Evolutionary conservation across 495 filamentous ascomycete genomes (phyloP).

Genomic region (Penicillium steckii): DNA sequence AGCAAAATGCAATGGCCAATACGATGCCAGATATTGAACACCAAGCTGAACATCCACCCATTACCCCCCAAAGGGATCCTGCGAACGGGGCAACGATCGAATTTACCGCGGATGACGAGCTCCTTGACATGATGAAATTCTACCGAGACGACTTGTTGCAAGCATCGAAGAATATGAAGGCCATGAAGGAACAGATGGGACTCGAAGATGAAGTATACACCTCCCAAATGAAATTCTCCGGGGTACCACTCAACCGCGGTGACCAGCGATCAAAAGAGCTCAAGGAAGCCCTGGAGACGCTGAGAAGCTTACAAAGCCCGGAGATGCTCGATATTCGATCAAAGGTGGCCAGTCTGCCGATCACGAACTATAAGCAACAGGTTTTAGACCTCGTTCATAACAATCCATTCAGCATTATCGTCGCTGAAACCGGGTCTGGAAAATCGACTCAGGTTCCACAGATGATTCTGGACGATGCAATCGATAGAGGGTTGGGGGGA

Average conservation of each 20-base stretch:
- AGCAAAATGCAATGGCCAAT: background rate
- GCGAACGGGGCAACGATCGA: background rate
- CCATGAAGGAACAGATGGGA: background rate
- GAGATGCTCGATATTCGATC: constrained; percentile 3
- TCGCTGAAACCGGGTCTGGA: constrained; percentile 57
- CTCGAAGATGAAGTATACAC: background rate
- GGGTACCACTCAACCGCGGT: background rate
- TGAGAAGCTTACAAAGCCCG: constrained; percentile 4
- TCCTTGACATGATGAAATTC: constrained; percentile 9
- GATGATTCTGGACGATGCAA: constrained; percentile 55
- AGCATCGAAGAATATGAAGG: background rate
- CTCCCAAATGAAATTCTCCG: background rate
- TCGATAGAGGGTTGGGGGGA: constrained; percentile 14
- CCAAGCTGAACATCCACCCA: background rate
- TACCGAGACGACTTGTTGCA: background rate
- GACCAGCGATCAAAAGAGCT: constrained; percentile 2
- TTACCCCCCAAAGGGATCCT: background rate
- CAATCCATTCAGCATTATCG: constrained; percentile 52
- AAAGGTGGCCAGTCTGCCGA: constrained; percentile 36
- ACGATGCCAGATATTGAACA: background rate
- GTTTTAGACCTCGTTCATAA: constrained; percentile 49
- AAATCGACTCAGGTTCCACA: constrained; percentile 65
- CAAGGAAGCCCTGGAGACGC: background rate
- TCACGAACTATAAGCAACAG: constrained; percentile 42
- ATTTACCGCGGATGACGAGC: constrained; percentile 8